phyloP scores from a whole-genome alignment of 2,329 filamentous ascomycete genomes.

The Aspergillus amoenus region DNA sequence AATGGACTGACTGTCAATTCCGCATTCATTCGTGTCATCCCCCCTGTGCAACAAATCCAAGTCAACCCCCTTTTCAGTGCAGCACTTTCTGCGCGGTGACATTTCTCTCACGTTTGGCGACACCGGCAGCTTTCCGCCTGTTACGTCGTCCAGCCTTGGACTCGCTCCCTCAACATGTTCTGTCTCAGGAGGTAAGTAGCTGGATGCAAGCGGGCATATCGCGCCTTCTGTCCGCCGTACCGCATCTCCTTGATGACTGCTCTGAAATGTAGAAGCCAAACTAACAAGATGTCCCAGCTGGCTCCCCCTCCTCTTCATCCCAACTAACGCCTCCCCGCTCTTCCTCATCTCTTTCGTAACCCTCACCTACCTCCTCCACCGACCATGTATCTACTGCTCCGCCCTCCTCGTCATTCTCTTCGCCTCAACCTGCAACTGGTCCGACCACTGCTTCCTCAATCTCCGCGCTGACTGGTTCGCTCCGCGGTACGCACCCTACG shows the following conservation, averaged over 20 bases:
- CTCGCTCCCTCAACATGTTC: constrained; percentile 53
- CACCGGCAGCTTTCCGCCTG: constrained; percentile 5
- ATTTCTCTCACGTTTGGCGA: background rate
- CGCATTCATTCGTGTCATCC: background rate
- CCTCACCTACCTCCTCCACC: constrained; percentile 93
- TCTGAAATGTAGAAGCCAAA: background rate
- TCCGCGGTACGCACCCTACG: constrained; percentile 57
- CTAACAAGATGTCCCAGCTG: constrained; percentile 54
- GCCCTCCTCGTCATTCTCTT: constrained; percentile 93
- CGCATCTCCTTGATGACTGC: background rate
- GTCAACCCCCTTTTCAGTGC: constrained; percentile 4
- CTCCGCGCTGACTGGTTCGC: constrained; percentile 91
- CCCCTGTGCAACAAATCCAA: background rate
- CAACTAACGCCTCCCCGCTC: constrained; percentile 78
- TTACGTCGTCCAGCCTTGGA: constrained; percentile 1
- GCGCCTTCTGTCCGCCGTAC: too few relatives aligned
- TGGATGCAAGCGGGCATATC: constrained; percentile 13
- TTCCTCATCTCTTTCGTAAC: constrained; percentile 88
- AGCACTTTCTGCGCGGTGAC: background rate
- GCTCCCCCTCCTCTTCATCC: constrained; percentile 85
- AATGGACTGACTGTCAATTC: background rate
- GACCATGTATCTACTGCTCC: constrained; percentile 97
- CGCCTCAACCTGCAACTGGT: constrained; percentile 86
- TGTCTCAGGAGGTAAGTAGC: constrained; percentile 60
- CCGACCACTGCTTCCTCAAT: constrained; percentile 89